Base-by-base conservation (phyloP, 257 asterid genomes). In the Pogostemon cablin region DNA sequence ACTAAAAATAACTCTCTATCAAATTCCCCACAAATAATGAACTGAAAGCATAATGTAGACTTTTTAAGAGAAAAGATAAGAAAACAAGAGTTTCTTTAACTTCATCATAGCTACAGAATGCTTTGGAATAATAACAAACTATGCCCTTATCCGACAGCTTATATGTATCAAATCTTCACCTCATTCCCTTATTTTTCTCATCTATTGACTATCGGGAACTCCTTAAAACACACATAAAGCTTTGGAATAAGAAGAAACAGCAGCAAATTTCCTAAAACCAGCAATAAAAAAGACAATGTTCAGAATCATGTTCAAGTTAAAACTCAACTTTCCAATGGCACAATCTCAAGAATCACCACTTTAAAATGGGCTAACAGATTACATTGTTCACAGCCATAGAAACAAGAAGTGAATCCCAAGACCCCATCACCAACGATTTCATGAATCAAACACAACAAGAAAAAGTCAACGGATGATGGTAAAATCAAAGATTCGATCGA, bases 401-500 rank as follows among this genome's bases (percentile, higher is more conserved):
- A 68, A 0, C 4, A 12, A 0, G 7, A 17, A 38, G 1, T 32
- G 41, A 3, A 46, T 38, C 41, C 54, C 32, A 20, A 41, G 40
- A 47, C 53, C 35, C 3, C 41, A 53, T 15, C 67, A 68, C 9
- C 17, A 47, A 5, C 44, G 32, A 79, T n/a, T 58, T 46, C 74
- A 59, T 48, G 11, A 34, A 47, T 55, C 46, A 50, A 75, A 35
- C 56, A 6, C 52, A 39, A 9, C 7, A 53, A 11, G 1, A 42
- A 53, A 65, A 81, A 69, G 73, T 68, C 79, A 75, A 68, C 65
- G 57, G 49, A 39, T 38, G 34, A 73, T 52, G 3, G 49, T 20
- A 17, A 49, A 62, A 32, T 49, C 49, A 75, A 57, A 60, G 34
- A 62, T 70, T 55, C 61, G 84, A 42, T 9, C 6, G 47, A 59